Conservation (phyloP, 2,329 filamentous ascomycete species). For the Aspergillus neoniger region DNA sequence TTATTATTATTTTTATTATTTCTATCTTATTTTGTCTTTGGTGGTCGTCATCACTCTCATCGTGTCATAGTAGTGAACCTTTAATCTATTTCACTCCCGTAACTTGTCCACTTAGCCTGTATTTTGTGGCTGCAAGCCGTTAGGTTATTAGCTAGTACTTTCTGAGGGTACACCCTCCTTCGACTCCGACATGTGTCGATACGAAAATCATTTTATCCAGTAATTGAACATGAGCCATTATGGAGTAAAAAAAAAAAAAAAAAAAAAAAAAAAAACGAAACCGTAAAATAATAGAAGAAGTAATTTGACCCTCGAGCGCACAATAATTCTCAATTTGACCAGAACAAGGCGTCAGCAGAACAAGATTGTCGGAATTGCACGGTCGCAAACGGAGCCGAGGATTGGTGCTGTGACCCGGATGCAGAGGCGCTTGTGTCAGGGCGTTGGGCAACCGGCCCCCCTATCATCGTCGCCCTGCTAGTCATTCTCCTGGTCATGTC, state of each 20-base stretch:
- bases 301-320: neutral
- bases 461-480: conserved; percentile 22
- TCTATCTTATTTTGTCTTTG: neutral
- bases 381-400: conserved; percentile 19
- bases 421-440: conserved; percentile 26
- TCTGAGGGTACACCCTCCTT: no score
- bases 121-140: no score
- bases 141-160: no score
- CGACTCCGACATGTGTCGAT: no score
- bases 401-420: conserved; percentile 18
- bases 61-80: no score
- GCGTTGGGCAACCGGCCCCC: conserved; percentile 23
- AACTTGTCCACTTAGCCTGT: no score
- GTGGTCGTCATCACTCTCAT: neutral
- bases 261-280: neutral
- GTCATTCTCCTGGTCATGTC: conserved; percentile 27
- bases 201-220: no score
- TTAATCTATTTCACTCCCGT: no score
- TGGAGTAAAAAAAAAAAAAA: neutral
- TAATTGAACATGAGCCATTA: neutral
- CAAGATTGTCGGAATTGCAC: conserved; percentile 14
- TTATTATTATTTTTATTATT: neutral
- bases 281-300: no score
- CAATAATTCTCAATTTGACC: neutral
- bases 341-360: conserved; percentile 1